A percentile compares a stretch with the other conserved stretches of the same genome.
Evolutionary conservation across 495 filamentous ascomycete species (phyloP).

Genomic region (Penicillium paxilli): DNA sequence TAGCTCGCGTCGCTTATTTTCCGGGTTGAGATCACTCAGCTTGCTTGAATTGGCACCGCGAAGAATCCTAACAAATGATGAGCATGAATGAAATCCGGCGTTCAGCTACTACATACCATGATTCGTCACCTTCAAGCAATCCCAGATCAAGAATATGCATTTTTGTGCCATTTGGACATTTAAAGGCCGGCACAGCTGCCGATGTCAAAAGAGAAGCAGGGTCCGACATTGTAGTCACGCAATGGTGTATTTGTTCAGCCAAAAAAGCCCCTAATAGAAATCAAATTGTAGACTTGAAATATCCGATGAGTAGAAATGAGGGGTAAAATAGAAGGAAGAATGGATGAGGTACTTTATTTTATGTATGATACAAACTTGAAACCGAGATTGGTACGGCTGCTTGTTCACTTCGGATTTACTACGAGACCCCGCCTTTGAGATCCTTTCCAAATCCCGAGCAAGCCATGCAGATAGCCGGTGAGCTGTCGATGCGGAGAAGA

Average conservation of each 20-base stretch:
- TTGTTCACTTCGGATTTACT: too few species aligned
- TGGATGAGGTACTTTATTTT: not conserved
- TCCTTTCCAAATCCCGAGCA: too few species aligned
- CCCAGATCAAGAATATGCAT: conserved; percentile 33
- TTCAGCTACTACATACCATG: conserved; percentile 12
- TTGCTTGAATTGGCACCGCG: conserved; percentile 28
- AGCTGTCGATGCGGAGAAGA: not conserved
- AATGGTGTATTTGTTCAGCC: not conserved
- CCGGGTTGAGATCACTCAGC: conserved; percentile 23
- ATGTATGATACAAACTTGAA: not conserved
- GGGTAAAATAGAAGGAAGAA: not conserved
- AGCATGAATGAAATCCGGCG: not conserved
- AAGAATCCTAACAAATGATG: conserved; percentile 16
- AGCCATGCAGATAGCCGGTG: not conserved
- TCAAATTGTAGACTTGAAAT: not conserved
- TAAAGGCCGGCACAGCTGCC: conserved; percentile 17
- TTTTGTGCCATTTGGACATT: conserved; percentile 26
- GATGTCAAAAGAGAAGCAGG: conserved; percentile 3
- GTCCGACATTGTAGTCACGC: not conserved
- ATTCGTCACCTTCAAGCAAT: conserved; percentile 27
- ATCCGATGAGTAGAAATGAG: not conserved
- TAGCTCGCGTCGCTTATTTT: conserved; percentile 41
- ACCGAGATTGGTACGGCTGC: too few species aligned
- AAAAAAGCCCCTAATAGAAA: not conserved
- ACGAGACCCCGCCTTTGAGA: too few species aligned